Evolutionary conservation across 1,284 basidiomycete species (phyloP).

Genomic region (Wolfiporia cocos): DNA sequence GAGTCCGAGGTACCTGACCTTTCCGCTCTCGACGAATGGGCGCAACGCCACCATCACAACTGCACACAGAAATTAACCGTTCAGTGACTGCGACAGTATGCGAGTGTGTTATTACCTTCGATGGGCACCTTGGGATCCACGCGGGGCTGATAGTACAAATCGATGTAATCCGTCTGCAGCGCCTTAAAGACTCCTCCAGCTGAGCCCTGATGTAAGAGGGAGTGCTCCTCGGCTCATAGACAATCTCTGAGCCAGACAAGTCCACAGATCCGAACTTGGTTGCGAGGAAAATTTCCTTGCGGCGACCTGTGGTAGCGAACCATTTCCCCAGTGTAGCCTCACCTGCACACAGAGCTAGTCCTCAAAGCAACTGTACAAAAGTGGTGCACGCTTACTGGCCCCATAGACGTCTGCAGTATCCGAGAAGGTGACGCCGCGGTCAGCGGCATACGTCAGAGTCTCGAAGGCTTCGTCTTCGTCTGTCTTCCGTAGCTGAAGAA

Average conservation of each 20-base stretch:
- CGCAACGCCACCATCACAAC: constrained; percentile 1
- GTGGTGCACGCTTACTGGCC: not conserved
- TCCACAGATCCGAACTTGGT: not conserved
- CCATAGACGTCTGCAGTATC: not conserved
- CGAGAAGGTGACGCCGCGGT: too few relatives aligned
- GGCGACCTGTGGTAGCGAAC: not conserved
- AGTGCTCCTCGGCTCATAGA: constrained; percentile 4
- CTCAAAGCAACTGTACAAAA: not conserved
- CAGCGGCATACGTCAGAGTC: too few relatives aligned
- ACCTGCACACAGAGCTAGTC: not conserved
- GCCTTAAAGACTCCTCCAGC: constrained; percentile 18
- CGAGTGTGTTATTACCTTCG: constrained; percentile 3
- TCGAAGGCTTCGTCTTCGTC: too few relatives aligned
- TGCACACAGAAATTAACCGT: not conserved
- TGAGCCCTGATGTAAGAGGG: too few relatives aligned
- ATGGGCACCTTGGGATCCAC: constrained; percentile 21
- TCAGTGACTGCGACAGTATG: not conserved
- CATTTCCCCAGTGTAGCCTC: not conserved
- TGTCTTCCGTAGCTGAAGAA: constrained; percentile 4
- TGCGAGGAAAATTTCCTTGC: not conserved
- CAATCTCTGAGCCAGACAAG: not conserved
- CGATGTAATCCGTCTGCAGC: constrained; percentile 22
- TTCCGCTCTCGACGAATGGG: not conserved
- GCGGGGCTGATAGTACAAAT: constrained; percentile 26
- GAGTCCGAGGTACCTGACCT: not conserved